Percentiles rank a stretch among this genome's conserved stretches.
Evolutionary conservation across 345 rosid species (phyloP).

Genomic region (Populus deltoides): DNA sequence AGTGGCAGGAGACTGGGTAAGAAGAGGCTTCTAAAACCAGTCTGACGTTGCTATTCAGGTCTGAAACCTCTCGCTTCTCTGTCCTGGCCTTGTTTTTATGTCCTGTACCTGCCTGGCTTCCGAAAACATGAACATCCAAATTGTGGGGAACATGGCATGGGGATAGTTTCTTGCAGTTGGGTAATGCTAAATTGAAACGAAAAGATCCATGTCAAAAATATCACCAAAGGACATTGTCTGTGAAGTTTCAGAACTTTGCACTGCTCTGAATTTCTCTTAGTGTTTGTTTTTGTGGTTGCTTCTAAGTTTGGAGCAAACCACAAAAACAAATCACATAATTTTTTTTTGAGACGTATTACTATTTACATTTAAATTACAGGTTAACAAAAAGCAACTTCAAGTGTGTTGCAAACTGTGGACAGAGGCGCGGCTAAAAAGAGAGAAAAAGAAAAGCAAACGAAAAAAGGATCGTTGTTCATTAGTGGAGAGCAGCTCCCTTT

Average conservation of each 20-base stretch:
- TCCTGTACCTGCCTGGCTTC: neutral
- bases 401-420: too few species aligned
- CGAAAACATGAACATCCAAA: neutral
- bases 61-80: neutral
- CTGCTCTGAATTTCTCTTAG: too few species aligned
- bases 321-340: too few species aligned
- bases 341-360: too few species aligned
- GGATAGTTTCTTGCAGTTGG: neutral
- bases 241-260: too few species aligned
- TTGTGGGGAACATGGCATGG: neutral
- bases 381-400: too few species aligned
- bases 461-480: accelerated
- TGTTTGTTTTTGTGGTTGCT: too few species aligned
- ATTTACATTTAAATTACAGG: accelerated
- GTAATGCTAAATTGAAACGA: neutral
- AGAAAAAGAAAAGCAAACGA: too few species aligned
- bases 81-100: neutral
- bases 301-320: too few species aligned
- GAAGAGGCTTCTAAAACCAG: conserved; percentile 61
- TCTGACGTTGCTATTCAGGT: conserved; percentile 72
- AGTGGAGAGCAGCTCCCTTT: too few species aligned
- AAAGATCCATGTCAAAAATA: neutral
- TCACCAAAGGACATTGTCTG: neutral
- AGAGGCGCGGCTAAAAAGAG: too few species aligned
- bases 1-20: conserved; percentile 83